Percentiles rank a stretch among this genome's conserved stretches.
phyloP scores from a whole-genome alignment of 345 rosid genomes.

The Cochlearia excelsa region DNA sequence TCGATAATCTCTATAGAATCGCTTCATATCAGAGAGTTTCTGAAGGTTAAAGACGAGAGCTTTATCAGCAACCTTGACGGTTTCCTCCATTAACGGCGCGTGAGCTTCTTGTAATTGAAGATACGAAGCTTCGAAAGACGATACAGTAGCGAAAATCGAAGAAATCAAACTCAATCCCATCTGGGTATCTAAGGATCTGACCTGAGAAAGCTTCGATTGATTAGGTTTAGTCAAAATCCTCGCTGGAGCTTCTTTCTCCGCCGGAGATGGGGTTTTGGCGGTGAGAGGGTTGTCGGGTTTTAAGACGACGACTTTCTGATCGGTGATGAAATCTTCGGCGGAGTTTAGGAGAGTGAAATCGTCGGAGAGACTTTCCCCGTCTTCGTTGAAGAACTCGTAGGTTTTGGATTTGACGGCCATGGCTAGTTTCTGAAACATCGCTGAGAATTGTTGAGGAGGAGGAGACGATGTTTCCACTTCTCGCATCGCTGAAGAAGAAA shows the following conservation, averaged over 20 bases:
- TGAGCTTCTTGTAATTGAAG: slow-evolving; percentile 82
- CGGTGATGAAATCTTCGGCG: slow-evolving; percentile 83
- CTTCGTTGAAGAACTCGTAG: slow-evolving; percentile 83
- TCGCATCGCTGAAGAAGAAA: slow-evolving; percentile 33
- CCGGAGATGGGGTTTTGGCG: slow-evolving; percentile 22
- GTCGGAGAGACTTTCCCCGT: slow-evolving; percentile 36
- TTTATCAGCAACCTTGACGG: slow-evolving; percentile 62
- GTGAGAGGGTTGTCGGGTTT: slow-evolving; percentile 60
- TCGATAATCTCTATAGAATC: slow-evolving; percentile 45
- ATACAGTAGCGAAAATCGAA: slow-evolving; percentile 64
- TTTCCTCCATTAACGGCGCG: slow-evolving; percentile 65
- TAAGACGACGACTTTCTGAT: slow-evolving; percentile 87
- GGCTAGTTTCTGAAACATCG: slow-evolving; percentile 94
- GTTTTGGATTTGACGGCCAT: slow-evolving; percentile 89
- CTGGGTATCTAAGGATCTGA: slow-evolving; percentile 43
- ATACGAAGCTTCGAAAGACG: slow-evolving; percentile 87
- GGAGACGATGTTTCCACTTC: slow-evolving; percentile 44
- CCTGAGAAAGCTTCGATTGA: slow-evolving; percentile 31
- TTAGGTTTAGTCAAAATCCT: slow-evolving; percentile 22
- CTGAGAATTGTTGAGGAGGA: slow-evolving; percentile 66
- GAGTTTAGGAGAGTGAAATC: slow-evolving; percentile 75
- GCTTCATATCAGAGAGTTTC: slow-evolving; percentile 69
- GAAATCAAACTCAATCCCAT: slow-evolving; percentile 56
- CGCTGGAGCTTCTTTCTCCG: slow-evolving; percentile 17
- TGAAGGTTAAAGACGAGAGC: slow-evolving; percentile 69